Percentiles rank a stretch among this genome's conserved stretches.
phyloP scores from a whole-genome alignment of 1,284 basidiomycete species.

The Rhizoctonia solani region DNA sequence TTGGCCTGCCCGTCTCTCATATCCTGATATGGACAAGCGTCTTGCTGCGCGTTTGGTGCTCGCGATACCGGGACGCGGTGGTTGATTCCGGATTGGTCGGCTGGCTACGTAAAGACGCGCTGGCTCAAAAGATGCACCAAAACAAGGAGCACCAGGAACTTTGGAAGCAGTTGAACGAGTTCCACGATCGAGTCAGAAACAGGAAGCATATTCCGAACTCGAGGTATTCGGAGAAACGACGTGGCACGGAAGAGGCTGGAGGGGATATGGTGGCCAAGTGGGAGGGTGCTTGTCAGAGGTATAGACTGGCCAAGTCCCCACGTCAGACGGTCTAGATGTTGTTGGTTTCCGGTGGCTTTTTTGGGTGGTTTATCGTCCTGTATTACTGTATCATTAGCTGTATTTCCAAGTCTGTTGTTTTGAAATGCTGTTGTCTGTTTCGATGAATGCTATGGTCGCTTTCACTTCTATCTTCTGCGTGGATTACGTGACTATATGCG shows the following conservation, averaged over 20 bases:
- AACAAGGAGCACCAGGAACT: constrained; percentile 16
- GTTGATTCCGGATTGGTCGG: constrained; percentile 25
- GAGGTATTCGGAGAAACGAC: background rate
- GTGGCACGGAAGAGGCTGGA: background rate
- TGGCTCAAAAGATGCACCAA: constrained; percentile 25
- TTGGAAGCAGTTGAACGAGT: constrained; percentile 29
- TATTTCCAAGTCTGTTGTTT: no score
- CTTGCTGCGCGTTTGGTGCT: constrained; percentile 5
- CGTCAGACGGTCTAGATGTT: background rate
- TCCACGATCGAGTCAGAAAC: constrained; percentile 23
- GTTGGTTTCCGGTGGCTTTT: background rate
- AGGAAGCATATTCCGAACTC: constrained; percentile 5
- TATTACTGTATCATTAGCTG: no score
- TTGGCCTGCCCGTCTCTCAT: constrained; percentile 22
- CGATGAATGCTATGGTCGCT: no score
- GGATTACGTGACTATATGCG: no score
- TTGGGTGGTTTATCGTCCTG: background rate
- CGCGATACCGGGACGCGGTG: constrained; percentile 13
- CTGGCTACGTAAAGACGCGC: constrained; percentile 23
- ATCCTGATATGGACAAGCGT: constrained; percentile 26
- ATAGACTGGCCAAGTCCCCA: background rate
- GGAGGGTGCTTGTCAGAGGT: constrained; percentile 29
- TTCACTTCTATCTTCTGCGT: no score
- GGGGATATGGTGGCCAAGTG: constrained; percentile 20
- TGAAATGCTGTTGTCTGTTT: no score